Conservation (phyloP, 331 rosid species). For the Dryas integrifolia region DNA sequence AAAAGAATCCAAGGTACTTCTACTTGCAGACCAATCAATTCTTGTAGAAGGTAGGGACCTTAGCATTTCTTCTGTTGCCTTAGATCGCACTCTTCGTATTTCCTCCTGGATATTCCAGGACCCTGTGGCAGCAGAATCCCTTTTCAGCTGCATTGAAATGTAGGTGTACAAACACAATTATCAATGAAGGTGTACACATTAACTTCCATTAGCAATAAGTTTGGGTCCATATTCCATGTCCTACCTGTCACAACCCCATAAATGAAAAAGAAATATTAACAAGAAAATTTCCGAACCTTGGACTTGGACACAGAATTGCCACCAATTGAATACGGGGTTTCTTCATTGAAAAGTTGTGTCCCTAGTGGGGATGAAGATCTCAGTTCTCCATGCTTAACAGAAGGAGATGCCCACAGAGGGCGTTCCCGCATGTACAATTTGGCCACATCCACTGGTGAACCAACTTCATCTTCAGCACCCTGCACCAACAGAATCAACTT, state of each 20-base stretch:
- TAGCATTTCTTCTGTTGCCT: slow-evolving; percentile 93
- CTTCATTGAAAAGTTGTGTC: slow-evolving; percentile 58
- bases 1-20: slow-evolving; percentile 35
- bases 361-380: slow-evolving; percentile 50
- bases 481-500: slow-evolving; percentile 32
- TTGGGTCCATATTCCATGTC: background rate
- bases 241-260: slow-evolving; percentile 4
- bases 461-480: slow-evolving; percentile 56
- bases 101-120: slow-evolving; percentile 98
- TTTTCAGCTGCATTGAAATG: slow-evolving; percentile 59
- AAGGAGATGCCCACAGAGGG: slow-evolving; percentile 91
- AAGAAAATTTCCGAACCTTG: slow-evolving; percentile 42
- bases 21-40: slow-evolving; percentile 62
- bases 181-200: background rate
- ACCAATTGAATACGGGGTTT: slow-evolving; percentile 55
- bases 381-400: slow-evolving; percentile 43
- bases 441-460: slow-evolving; percentile 87
- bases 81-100: slow-evolving; percentile 80
- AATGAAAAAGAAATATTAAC: background rate
- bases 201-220: background rate
- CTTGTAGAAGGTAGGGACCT: slow-evolving; percentile 66
- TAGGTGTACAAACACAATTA: slow-evolving; percentile 18
- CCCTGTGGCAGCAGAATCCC: slow-evolving; percentile 61
- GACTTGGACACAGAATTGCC: slow-evolving; percentile 50
- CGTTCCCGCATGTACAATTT: slow-evolving; percentile 72